Percentiles rank a stretch among this genome's conserved stretches.
These are phyloP conservation scores for Pyrus communis DNA, from an alignment of 306 rosid species.

Conservation along the genomic window DNA sequence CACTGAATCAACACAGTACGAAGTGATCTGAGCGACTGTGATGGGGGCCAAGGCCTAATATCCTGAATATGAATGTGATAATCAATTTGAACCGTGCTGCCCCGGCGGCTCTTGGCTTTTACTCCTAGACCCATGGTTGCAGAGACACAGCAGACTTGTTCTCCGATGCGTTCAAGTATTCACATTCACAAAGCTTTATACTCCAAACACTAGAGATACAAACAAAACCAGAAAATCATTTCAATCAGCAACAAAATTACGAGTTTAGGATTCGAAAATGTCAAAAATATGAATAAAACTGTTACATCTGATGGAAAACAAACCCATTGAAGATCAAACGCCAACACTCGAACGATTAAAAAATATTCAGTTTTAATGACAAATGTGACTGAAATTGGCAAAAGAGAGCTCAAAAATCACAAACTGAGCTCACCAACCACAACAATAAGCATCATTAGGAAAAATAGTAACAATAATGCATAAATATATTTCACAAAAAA, in stretches of 20 bases:
- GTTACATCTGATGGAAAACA: neutral
- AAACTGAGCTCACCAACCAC: neutral
- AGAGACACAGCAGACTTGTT: neutral
- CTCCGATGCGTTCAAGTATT: conserved; percentile 23
- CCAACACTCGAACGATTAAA: neutral
- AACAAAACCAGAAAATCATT: neutral
- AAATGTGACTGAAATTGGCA: neutral
- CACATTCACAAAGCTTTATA: conserved; percentile 20
- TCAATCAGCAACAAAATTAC: neutral
- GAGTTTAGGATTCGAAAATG: neutral
- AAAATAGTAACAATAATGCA: too few relatives aligned
- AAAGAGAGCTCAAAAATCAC: conserved; percentile 2
- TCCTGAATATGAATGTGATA: conserved; percentile 67
- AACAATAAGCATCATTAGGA: too few relatives aligned
- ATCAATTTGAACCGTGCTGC: conserved; percentile 45
- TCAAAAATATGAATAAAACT: neutral
- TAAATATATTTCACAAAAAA: too few relatives aligned
- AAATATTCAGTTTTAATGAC: neutral
- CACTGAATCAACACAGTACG: conserved; percentile 82
- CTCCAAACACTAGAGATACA: conserved; percentile 11
- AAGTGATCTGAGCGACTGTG: conserved; percentile 64
- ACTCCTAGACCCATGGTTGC: conserved; percentile 57
- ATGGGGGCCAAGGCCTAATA: conserved; percentile 96
- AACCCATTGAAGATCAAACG: neutral
- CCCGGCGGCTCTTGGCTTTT: conserved; percentile 61